Evolutionary conservation across 179 eudicot species (phyloP), one percentile per base, ranked within the genome.

Genomic region (Silene noctiflora): DNA sequence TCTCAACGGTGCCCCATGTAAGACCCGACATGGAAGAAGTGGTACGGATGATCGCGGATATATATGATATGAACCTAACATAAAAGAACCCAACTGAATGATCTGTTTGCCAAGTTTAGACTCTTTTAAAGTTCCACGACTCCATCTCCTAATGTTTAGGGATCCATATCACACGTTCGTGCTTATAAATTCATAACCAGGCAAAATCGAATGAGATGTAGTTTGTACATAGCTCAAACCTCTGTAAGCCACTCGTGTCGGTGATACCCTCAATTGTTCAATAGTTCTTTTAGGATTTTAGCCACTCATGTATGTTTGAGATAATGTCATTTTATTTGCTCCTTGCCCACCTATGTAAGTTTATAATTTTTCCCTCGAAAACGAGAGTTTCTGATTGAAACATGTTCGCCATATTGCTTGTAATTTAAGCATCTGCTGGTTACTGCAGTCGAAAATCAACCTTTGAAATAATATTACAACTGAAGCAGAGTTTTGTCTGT

Each of bases 11-110:
- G 70, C 88, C 88, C 4, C 84, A 85, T 31, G 19, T 74, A 69
- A 85, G 86, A 77, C 88, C 88, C 12, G 81, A 78, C 67, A 85
- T 85, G 84, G 80, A 68, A 51, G 86, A 85, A 67, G 88, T 85
- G 21, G 79, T 85, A 62, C 74, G 62, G 79, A 83, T 83, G 86
- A 78, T 85, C 6, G 88, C 83, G 70, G 84, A 83, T 51, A 83
- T 82, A 53, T 53, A 53, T 53, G 59, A 53, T 53, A 14, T 53
- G 59, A 53, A 53, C 19, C 59, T 53, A 16, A 53, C 59, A 14
- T 53, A 17, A 53, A 53, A 16, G 59, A 53, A 53, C 58, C 58
- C n/a, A 53, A 2, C 16, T 13, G 53, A 46, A 46, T 46, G 53
- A 46, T 13, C 53, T 13, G 16, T 46, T 46, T 53, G 17, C 58